Base-by-base conservation (phyloP, 2,329 filamentous ascomycete genomes). In the Alternaria panax region DNA sequence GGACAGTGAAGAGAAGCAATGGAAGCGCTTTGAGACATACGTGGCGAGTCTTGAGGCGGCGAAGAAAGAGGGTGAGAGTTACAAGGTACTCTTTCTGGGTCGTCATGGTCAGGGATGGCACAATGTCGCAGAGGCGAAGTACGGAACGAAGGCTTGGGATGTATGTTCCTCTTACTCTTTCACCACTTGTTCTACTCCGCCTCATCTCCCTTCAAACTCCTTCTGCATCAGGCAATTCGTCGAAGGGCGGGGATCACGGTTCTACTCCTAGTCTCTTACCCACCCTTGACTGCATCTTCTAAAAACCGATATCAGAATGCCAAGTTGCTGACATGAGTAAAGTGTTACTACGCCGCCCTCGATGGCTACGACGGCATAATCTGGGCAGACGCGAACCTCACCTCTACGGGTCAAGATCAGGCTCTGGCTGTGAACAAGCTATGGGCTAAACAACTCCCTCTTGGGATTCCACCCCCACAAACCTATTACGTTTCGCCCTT, bases 61-160 rank as follows among this genome's bases (percentile, higher is more conserved):
- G 1, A 67, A 66, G 18, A 70, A 66, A n/a, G 70, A 76, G 3
- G 80, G 79, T 27, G 81, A 82, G 5, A 77, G 80, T 14, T 90
- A 88, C 79, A 92, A 91, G 75, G 81, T 92, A 7, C 73, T 92
- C 22, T 88, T 88, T 74, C 81, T 91, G 69, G 89, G 86, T 20
- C 85, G 90, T 38, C 90, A 92, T 73, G 90, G 90, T 9, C 84
- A 92, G 75, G 90, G 90, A 0, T 80, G 79, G 59, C 85, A 89
- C 71, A 89, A 89, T 70, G 85, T 87, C 16, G 89, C 88, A 8
- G 87, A 91, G 77, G 79, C 80, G n/a, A 88, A 83, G 69, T 91
- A 90, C 67, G 88, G 88, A 28, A 91, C 88, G 0, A 81, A 85
- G 7, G 86, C 85, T 6, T 91, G 89, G 89, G 88, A 91, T 72